These are phyloP conservation scores for Quercus cerris DNA, from an alignment of 306 rosid species.

Conservation along the genomic window DNA sequence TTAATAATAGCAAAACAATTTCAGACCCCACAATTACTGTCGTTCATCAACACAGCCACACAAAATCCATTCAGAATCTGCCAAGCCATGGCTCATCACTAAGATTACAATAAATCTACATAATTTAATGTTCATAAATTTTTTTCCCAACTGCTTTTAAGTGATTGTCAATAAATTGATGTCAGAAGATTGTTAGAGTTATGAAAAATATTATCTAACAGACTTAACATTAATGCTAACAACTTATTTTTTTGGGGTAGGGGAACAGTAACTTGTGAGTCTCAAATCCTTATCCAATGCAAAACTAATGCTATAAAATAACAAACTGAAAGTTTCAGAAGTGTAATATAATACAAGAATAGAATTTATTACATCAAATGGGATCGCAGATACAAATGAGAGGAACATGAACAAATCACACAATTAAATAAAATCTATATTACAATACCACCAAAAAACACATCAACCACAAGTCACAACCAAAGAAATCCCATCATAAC, in stretches of 20 bases:
- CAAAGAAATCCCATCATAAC: constrained; percentile 9
- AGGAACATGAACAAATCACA: not conserved
- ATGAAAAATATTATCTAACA: too few relatives aligned
- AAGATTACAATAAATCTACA: not conserved
- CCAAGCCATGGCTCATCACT: constrained; percentile 19
- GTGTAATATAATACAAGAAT: constrained; percentile 1
- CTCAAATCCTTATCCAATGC: not conserved
- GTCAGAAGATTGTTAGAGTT: too few relatives aligned
- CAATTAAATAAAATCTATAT: not conserved
- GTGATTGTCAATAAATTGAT: too few relatives aligned
- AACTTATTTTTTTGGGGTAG: not conserved
- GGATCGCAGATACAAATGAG: constrained; percentile 26
- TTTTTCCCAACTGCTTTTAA: too few relatives aligned
- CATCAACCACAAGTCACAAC: constrained; percentile 27
- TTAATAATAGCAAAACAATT: not conserved
- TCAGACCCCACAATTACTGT: constrained; percentile 17
- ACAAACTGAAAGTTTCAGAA: not conserved
- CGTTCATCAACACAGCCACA: constrained; percentile 16
- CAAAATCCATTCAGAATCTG: constrained; percentile 1
- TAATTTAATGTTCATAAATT: too few relatives aligned
- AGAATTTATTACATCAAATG: constrained; percentile 24
- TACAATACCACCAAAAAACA: constrained; percentile 14
- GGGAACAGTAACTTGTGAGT: not conserved
- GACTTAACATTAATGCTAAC: too few relatives aligned
- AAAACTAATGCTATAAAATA: not conserved